phyloP scores from a whole-genome alignment of 441 rosid species.

The Kokia cookei region DNA sequence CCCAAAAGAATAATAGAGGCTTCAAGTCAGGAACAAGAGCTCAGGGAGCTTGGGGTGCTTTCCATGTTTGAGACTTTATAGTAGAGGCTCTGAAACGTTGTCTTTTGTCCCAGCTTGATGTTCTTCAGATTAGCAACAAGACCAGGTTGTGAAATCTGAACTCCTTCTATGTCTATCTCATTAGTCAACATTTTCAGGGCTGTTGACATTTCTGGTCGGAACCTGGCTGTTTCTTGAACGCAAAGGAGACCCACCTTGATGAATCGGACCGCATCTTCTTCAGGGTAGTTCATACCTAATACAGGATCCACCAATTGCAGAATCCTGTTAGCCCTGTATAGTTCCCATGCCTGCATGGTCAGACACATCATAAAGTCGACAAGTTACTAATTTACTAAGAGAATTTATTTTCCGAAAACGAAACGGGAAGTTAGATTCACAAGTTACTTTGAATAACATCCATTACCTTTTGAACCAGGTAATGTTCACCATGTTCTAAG shows the following conservation, averaged over 20 bases:
- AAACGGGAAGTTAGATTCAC: not conserved
- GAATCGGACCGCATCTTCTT: slow-evolving; percentile 38
- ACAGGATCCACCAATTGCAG: slow-evolving; percentile 32
- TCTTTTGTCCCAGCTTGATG: slow-evolving; percentile 28
- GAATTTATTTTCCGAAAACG: not conserved
- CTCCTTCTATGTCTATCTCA: slow-evolving; percentile 16
- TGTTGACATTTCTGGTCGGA: slow-evolving; percentile 42
- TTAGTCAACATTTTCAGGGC: slow-evolving; percentile 32
- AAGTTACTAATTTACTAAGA: not conserved
- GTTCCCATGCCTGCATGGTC: slow-evolving; percentile 48
- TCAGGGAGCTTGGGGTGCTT: slow-evolving; percentile 2
- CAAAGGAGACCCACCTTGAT: slow-evolving; percentile 48
- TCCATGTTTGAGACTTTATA: slow-evolving; percentile 10
- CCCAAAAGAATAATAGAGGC: not conserved
- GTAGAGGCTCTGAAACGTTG: slow-evolving; percentile 10
- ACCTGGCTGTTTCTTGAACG: slow-evolving; percentile 48
- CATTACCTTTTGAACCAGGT: slow-evolving; percentile 48
- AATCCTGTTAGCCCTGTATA: slow-evolving; percentile 20
- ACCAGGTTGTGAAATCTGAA: slow-evolving; percentile 38
- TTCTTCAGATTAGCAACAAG: slow-evolving; percentile 35
- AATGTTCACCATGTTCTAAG: slow-evolving; percentile 40
- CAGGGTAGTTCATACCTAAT: slow-evolving; percentile 27
- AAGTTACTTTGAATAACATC: too few species aligned
- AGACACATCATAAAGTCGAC: not conserved
- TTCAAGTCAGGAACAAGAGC: slow-evolving; percentile 3